Base-by-base conservation (phyloP, 768 basidiomycete genomes). In the Mycena albidolilacea region DNA sequence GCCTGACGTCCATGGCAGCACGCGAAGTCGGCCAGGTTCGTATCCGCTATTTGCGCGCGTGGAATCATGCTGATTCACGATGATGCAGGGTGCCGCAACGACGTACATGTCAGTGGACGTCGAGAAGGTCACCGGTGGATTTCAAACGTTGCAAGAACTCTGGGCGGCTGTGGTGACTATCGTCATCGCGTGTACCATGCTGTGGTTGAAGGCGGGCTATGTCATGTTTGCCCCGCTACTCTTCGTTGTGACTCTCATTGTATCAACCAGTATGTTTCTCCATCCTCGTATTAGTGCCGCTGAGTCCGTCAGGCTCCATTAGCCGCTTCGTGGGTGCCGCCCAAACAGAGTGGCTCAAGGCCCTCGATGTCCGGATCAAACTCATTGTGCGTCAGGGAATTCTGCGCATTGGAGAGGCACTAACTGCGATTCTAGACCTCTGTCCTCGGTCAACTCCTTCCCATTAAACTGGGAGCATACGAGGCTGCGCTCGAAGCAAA, bases 81-180 rank as follows among this genome's bases (percentile, higher is more conserved):
- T 52, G 1, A 46, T 30, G 30, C 30, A 70, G 61, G 69, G 69
- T 6, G 69, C 69, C n/a, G 69, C 62, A 2, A 64, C 69, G 62
- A 70, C 69, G 7, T 70, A 70, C 69, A 70, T 70, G 69, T 70
- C 69, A 6, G 69, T 70, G 6, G 69, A 70, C 63, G 69, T 70
- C 30, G 30, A 30, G 30, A 30, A 30, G 30, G 30, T 30, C 30
- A 30, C 30, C 30, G 30, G 30, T 30, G 69, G 69, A 3, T 70
- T 70, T 38, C 43, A 58, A n/a, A 70, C 63, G 3, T 23, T 70
- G 3, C 69, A 70, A 30, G 57, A 64, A 3, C 69, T 70, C 41
- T 70, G 69, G 69, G 41, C 69, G 1, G 62, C 69, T 11, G 63
- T 70, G 30, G 10, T 57, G n/a, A 70, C 69, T n/a, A 58, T 70